Base-by-base conservation (phyloP, 176 grass and related monocot species). In the Saccharum officinarum region DNA sequence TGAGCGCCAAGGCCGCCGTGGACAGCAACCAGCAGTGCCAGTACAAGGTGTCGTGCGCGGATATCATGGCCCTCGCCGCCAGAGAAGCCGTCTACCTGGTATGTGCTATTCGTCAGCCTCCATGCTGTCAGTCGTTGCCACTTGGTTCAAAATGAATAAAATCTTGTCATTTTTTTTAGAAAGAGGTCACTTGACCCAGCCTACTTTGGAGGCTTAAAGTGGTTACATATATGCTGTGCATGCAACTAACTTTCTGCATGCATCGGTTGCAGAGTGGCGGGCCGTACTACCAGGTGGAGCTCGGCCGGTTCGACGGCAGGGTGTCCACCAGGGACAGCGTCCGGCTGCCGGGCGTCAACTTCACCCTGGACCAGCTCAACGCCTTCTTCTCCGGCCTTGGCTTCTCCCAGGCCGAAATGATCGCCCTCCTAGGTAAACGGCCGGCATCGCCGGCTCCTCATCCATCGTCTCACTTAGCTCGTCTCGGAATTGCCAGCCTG, bases 11-110 rank as follows among this genome's bases (percentile, higher is more conserved):
- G 82, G 81, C 85, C 13, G 90, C 81, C n/a, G 86, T 92, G 7
- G 90, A 92, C 69, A 80, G 81, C 37, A 82, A 85, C 87, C 76
- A 82, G 60, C 70, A 16, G 39, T 92, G 90, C 82, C 75, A 47
- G 4, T 59, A 85, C 90, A 88, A 85, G 70, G 90, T 92, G n/a
- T 88, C 90, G 5, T 92, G 90, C 60, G 77, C 90, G 4, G 90
- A 92, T 65, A 88, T 92, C 67, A 67, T 92, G 7, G 82, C 90
- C 36, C 80, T 92, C 63, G 81, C 77, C 52, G 82, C 90, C 17
- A 88, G 77, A 57, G 90, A 92, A 76, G 36, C 77, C 49, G 86
- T 69, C 46, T 15, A 1, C 79, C 66, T 70, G 79, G 79, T 81
- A 80, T 2, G 2, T 49, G 8, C 17, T 54, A 54, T 18, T 55